Evolutionary conservation across 495 filamentous ascomycete species (phyloP).

Genomic region (Cenococcum geophilum): DNA sequence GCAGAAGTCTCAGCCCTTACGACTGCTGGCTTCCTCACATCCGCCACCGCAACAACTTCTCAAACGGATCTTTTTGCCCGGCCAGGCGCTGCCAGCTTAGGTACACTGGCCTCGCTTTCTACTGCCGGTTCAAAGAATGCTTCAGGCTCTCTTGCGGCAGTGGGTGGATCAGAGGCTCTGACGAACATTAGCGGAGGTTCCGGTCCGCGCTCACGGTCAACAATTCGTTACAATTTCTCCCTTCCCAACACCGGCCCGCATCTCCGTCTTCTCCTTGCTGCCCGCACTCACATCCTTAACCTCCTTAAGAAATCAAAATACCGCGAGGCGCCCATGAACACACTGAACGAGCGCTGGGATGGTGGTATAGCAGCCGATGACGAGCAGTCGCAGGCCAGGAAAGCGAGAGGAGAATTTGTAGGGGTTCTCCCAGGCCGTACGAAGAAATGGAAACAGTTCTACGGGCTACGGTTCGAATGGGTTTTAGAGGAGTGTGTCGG

Average conservation of each 20-base stretch:
- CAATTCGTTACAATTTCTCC: constrained; percentile 50
- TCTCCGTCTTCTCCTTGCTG: constrained; percentile 60
- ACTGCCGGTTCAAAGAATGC: constrained; percentile 49
- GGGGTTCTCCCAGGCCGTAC: constrained; percentile 70
- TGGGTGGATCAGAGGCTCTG: constrained; percentile 54
- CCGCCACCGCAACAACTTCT: constrained; percentile 44
- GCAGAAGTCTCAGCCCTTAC: constrained; percentile 56
- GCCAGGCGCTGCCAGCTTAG: constrained; percentile 44
- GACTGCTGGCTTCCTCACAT: constrained; percentile 65
- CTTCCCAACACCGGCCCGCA: constrained; percentile 69
- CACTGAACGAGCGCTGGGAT: constrained; percentile 75
- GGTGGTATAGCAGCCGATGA: constrained; percentile 60
- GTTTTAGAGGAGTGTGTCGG: constrained; percentile 72
- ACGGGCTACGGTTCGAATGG: constrained; percentile 73
- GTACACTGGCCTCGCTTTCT: constrained; percentile 48
- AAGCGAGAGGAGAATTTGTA: constrained; percentile 59
- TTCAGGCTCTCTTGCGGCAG: constrained; percentile 57
- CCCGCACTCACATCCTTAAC: constrained; percentile 59
- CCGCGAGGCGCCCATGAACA: constrained; percentile 57
- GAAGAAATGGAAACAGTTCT: constrained; percentile 75
- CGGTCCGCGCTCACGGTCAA: not conserved
- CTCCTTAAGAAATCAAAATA: constrained; percentile 58
- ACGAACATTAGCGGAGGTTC: constrained; percentile 48
- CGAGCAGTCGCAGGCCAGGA: constrained; percentile 53
- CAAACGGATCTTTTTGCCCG: constrained; percentile 48